These are phyloP conservation scores for Nicotiana attenuata DNA, from an alignment of 257 asterid genomes.

Conservation along the genomic window DNA sequence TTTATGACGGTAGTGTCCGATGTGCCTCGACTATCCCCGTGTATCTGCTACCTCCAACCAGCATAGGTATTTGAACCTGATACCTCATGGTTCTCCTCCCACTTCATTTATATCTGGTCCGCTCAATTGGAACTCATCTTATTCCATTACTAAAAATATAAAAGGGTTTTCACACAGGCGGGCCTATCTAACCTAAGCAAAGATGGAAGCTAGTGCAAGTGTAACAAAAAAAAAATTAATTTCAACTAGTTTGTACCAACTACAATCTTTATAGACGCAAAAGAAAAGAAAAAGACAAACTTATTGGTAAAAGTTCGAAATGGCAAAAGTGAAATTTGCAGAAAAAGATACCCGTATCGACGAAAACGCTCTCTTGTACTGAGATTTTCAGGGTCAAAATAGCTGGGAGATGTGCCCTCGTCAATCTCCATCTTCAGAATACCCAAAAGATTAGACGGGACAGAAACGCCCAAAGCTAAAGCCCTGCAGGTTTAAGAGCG, in stretches of 20 bases:
- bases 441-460: slow-evolving; percentile 1
- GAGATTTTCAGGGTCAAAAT: slow-evolving; percentile 70
- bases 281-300: neutral
- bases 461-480: slow-evolving; percentile 34
- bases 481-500: slow-evolving; percentile 12
- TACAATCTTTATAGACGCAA: neutral
- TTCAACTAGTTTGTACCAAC: neutral
- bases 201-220: neutral
- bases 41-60: too few species aligned
- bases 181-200: neutral
- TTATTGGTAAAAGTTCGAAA: neutral
- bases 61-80: too few species aligned
- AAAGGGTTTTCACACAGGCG: neutral
- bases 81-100: too few species aligned
- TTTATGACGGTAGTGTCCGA: too few species aligned
- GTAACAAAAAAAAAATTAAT: neutral
- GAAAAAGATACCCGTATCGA: slow-evolving; percentile 66
- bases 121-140: neutral
- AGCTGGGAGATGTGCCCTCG: slow-evolving; percentile 62
- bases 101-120: neutral
- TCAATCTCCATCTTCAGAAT: slow-evolving; percentile 52
- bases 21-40: too few species aligned
- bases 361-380: slow-evolving; percentile 80
- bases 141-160: neutral
- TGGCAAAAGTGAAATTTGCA: neutral